phyloP scores from a whole-genome alignment of 345 rosid genomes.

The Citrus inodora region DNA sequence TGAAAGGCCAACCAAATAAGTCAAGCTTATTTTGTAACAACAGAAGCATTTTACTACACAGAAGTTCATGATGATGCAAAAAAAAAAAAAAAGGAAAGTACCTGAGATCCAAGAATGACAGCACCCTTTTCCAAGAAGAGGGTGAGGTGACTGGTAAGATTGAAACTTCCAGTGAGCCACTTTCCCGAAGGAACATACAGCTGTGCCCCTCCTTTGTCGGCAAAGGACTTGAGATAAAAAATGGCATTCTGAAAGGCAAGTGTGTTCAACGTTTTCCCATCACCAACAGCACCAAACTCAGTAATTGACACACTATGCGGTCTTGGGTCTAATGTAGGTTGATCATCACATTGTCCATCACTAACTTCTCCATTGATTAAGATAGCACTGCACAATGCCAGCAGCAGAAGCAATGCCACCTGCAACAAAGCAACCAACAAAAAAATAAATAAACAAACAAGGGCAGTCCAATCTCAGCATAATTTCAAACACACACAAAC shows the following conservation, averaged over 20 bases:
- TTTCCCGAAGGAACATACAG: constrained; percentile 84
- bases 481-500: constrained; percentile 3
- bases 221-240: constrained; percentile 90
- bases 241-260: constrained; percentile 90
- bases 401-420: constrained; percentile 84
- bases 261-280: constrained; percentile 75
- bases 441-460: not conserved
- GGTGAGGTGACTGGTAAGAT: constrained; percentile 95
- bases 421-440: constrained; percentile 11
- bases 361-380: constrained; percentile 34
- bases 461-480: not conserved
- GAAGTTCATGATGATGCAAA: not conserved
- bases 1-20: not conserved
- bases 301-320: constrained; percentile 85
- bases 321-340: constrained; percentile 55
- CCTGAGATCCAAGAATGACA: constrained; percentile 88
- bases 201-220: constrained; percentile 98
- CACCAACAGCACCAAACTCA: constrained; percentile 96
- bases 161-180: constrained; percentile 94
- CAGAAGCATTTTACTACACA: not conserved
- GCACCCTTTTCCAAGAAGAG: constrained; percentile 90
- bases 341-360: constrained; percentile 42
- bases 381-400: constrained; percentile 60
- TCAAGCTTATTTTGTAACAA: not conserved
- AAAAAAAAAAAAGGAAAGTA: constrained; percentile 17